phyloP scores from a whole-genome alignment of 2,329 filamentous ascomycete species.

The Teratosphaeriaceae sp. region DNA sequence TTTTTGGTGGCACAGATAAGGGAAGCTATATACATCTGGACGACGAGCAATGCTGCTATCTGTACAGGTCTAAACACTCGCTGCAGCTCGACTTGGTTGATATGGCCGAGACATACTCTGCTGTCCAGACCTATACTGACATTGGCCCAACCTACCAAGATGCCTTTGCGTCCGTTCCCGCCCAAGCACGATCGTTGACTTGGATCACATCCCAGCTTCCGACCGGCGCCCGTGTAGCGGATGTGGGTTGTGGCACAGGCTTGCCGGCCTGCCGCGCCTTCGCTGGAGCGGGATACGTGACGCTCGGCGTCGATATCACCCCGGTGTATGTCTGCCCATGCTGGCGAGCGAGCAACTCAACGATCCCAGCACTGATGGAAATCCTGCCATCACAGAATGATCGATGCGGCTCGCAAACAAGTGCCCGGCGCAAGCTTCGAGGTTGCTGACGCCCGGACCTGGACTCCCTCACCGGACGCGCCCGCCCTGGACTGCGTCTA shows the following conservation, averaged over 20 bases:
- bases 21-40: too few species aligned
- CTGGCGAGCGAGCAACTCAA: too few species aligned
- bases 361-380: too few species aligned
- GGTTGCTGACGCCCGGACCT: constrained; percentile 4
- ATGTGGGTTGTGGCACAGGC: background rate
- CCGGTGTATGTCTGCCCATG: background rate
- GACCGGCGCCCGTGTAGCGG: background rate
- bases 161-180: constrained; percentile 1
- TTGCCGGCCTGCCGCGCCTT: background rate
- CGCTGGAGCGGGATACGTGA: background rate
- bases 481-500: constrained; percentile 6
- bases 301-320: background rate
- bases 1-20: too few species aligned
- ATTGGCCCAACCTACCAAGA: constrained; percentile 7
- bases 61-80: too few species aligned
- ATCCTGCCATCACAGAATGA: constrained; percentile 2
- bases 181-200: constrained; percentile 1
- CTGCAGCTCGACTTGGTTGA: background rate
- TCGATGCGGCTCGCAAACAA: background rate
- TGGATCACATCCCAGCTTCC: constrained; percentile 1
- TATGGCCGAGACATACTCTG: background rate
- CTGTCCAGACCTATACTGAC: background rate
- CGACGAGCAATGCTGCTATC: too few species aligned
- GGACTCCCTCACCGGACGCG: constrained; percentile 6
- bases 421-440: constrained; percentile 4